Evolutionary conservation across 2,329 filamentous ascomycete genomes (phyloP).

Genomic region (Cordyceps sp.): DNA sequence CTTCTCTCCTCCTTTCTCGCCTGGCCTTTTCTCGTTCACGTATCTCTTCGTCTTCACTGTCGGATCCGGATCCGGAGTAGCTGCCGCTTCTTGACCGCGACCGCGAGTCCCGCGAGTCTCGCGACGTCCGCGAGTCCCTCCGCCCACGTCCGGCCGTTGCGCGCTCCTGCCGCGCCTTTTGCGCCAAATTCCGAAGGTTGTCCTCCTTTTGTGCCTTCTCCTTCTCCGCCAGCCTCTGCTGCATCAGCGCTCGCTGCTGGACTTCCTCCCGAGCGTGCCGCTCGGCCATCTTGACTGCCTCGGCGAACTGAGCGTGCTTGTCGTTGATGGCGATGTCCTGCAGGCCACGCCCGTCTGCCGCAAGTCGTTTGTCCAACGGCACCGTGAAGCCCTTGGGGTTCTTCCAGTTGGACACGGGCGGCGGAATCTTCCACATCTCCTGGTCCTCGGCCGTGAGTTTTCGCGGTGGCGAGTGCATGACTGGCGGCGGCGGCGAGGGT

Average conservation of each 20-base stretch:
- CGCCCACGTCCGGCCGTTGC: constrained; percentile 32
- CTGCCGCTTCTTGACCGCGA: constrained; percentile 31
- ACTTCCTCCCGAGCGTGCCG: constrained; percentile 92
- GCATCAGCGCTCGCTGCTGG: constrained; percentile 81
- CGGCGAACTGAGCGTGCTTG: constrained; percentile 92
- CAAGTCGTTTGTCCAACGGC: constrained; percentile 84
- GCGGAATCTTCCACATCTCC: constrained; percentile 80
- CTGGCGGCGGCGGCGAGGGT: constrained; percentile 78
- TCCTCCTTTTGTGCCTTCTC: constrained; percentile 93
- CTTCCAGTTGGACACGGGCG: constrained; percentile 96
- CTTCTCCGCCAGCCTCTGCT: constrained; percentile 89
- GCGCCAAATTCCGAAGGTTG: constrained; percentile 69
- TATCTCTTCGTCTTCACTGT: constrained; percentile 51
- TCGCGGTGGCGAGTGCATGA: constrained; percentile 86
- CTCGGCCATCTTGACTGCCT: constrained; percentile 87
- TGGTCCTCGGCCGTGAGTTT: constrained; percentile 96
- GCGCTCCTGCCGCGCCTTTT: constrained; percentile 79
- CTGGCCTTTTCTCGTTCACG: constrained; percentile 64
- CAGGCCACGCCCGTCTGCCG: constrained; percentile 78
- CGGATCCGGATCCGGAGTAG: constrained; percentile 29
- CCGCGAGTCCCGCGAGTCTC: constrained; percentile 22
- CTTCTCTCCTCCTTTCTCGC: constrained; percentile 61
- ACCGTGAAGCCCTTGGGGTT: constrained; percentile 98
- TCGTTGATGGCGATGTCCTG: constrained; percentile 96
- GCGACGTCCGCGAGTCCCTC: constrained; percentile 13